These are phyloP conservation scores for Hortiboletus campestris DNA, from an alignment of 768 basidiomycete genomes.

Conservation along the genomic window DNA sequence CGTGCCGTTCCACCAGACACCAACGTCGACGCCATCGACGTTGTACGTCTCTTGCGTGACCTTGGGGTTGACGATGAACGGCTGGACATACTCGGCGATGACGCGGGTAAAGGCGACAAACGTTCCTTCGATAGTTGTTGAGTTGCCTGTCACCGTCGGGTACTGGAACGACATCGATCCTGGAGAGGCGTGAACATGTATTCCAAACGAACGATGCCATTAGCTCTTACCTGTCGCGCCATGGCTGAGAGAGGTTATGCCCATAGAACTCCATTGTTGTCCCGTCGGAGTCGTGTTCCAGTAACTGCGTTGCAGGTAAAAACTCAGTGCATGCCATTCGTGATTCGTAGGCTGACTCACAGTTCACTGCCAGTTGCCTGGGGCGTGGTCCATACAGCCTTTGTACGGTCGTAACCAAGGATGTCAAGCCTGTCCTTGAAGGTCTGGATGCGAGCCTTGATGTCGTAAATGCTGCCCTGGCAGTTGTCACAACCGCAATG, in stretches of 20 bases:
- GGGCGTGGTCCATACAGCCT: slow-evolving; percentile 75
- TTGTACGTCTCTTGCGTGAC: slow-evolving; percentile 2
- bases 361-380: slow-evolving; percentile 63
- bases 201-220: not conserved
- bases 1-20: slow-evolving; percentile 24
- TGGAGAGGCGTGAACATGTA: slow-evolving; percentile 2
- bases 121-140: slow-evolving; percentile 25
- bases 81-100: slow-evolving; percentile 6
- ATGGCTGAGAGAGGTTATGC: slow-evolving; percentile 24
- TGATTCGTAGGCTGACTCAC: slow-evolving; percentile 15
- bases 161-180: slow-evolving; percentile 30
- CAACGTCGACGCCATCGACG: slow-evolving; percentile 20
- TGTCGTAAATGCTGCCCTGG: slow-evolving; percentile 61
- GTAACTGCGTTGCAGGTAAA: slow-evolving; percentile 14
- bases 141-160: slow-evolving; percentile 19
- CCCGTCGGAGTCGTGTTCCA: slow-evolving; percentile 31
- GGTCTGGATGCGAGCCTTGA: slow-evolving; percentile 62
- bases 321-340: not conserved
- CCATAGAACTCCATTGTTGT: slow-evolving; percentile 26
- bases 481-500: slow-evolving; percentile 77
- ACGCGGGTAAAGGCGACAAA: slow-evolving; percentile 1
- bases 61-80: slow-evolving; percentile 17
- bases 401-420: slow-evolving; percentile 58
- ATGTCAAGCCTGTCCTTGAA: slow-evolving; percentile 56
- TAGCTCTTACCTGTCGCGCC: slow-evolving; percentile 22